phyloP scores from a whole-genome alignment of 495 filamentous ascomycete genomes.

The Hyaloscypha variabilis region DNA sequence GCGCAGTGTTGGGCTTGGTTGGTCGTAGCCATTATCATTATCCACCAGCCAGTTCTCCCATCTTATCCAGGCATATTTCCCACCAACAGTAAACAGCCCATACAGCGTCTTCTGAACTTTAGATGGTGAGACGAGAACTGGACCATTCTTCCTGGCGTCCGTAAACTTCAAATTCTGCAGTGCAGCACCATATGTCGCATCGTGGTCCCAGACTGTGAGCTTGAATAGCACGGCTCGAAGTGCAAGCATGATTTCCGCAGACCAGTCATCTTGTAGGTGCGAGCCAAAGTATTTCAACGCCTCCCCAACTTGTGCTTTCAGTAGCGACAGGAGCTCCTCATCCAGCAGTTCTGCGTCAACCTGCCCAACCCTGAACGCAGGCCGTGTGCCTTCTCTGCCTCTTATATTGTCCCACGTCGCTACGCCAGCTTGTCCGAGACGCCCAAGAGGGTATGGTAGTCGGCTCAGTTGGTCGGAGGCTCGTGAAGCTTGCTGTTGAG shows the following conservation, averaged over 20 bases:
- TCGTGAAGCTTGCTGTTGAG: slow-evolving; percentile 60
- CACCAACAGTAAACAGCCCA: slow-evolving; percentile 82
- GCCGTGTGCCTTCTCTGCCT: slow-evolving; percentile 76
- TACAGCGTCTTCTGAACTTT: slow-evolving; percentile 83
- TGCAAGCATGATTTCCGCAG: slow-evolving; percentile 76
- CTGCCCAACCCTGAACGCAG: slow-evolving; percentile 92
- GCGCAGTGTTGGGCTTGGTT: slow-evolving; percentile 54
- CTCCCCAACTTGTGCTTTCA: slow-evolving; percentile 86
- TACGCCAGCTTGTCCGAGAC: slow-evolving; percentile 57
- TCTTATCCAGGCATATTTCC: slow-evolving; percentile 84
- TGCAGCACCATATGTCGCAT: slow-evolving; percentile 91
- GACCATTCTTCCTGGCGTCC: slow-evolving; percentile 72
- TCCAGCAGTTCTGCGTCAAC: slow-evolving; percentile 95
- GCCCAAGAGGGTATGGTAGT: slow-evolving; percentile 66
- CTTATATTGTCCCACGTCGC: slow-evolving; percentile 70
- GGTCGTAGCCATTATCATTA: slow-evolving; percentile 70
- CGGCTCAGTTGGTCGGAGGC: slow-evolving; percentile 56
- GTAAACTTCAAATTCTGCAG: slow-evolving; percentile 89
- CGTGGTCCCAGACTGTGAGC: slow-evolving; percentile 93
- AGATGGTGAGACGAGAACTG: slow-evolving; percentile 61
- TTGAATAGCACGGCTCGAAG: slow-evolving; percentile 88
- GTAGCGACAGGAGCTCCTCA: slow-evolving; percentile 84
- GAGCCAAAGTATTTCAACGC: slow-evolving; percentile 86
- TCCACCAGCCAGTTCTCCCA: slow-evolving; percentile 87
- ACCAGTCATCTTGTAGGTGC: slow-evolving; percentile 73